Conservation (phyloP, 352 stramenopile genomes). For the Phytophthora macrochlamydospora region DNA sequence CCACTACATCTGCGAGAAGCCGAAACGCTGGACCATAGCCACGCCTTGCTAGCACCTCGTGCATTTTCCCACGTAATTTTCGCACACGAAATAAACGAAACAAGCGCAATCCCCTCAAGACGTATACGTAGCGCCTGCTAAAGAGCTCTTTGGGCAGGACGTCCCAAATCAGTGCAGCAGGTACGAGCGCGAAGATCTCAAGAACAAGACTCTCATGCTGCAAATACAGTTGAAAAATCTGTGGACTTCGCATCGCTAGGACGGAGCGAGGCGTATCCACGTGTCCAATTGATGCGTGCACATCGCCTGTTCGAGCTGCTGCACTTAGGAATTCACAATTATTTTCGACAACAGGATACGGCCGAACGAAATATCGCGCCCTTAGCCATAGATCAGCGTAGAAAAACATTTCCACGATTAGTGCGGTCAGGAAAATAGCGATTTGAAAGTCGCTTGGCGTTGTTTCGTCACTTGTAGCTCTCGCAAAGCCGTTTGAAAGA, state of each 20-base stretch:
- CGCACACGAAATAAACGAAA: slow-evolving; percentile 55
- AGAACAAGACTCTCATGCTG: slow-evolving; percentile 44
- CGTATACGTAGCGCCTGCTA: slow-evolving; percentile 22
- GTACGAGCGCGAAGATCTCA: slow-evolving; percentile 35
- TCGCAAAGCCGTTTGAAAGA: slow-evolving; percentile 32
- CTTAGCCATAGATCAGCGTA: slow-evolving; percentile 55
- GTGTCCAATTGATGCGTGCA: background rate
- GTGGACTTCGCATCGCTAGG: slow-evolving; percentile 18
- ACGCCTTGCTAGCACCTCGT: slow-evolving; percentile 50
- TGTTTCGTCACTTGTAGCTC: slow-evolving; percentile 21
- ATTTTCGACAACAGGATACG: slow-evolving; percentile 9
- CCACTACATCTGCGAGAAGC: slow-evolving; percentile 55
- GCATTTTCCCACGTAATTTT: slow-evolving; percentile 44
- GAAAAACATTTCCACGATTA: slow-evolving; percentile 68
- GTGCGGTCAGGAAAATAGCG: slow-evolving; percentile 33
- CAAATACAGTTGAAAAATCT: slow-evolving; percentile 42
- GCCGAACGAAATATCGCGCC: slow-evolving; percentile 45
- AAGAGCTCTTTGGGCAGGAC: slow-evolving; percentile 57
- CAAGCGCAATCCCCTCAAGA: slow-evolving; percentile 45
- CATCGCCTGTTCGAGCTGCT: background rate
- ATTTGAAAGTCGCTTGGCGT: slow-evolving; percentile 46
- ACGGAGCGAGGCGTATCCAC: slow-evolving; percentile 2
- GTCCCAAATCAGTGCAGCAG: slow-evolving; percentile 65
- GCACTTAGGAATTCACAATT: slow-evolving; percentile 18
- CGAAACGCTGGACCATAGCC: slow-evolving; percentile 44